Evolutionary conservation across 768 basidiomycete species (phyloP).

Genomic region (Coprinellus micaceus): DNA sequence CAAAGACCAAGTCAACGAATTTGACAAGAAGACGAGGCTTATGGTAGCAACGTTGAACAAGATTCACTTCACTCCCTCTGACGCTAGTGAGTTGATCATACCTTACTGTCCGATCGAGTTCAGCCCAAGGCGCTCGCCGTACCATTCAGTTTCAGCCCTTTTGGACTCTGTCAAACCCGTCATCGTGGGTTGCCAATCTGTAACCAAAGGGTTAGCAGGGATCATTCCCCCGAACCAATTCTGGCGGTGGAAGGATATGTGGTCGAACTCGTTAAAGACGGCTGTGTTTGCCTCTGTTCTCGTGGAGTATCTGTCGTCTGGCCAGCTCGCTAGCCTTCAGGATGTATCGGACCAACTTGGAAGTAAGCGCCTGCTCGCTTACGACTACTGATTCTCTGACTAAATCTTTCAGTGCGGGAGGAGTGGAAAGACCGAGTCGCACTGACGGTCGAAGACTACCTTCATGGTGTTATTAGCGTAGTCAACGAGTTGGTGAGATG

Average conservation of each 20-base stretch:
- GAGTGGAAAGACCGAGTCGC: slow-evolving; percentile 67
- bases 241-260: slow-evolving; percentile 85
- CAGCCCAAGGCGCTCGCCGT: too few relatives aligned
- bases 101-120: too few relatives aligned
- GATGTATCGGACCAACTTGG: slow-evolving; percentile 55
- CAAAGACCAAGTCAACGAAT: slow-evolving; percentile 66
- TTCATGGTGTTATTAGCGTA: slow-evolving; percentile 73
- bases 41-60: slow-evolving; percentile 77
- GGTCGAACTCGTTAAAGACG: slow-evolving; percentile 65
- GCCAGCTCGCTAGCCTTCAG: slow-evolving; percentile 56
- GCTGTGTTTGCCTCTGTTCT: slow-evolving; percentile 65
- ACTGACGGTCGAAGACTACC: slow-evolving; percentile 72
- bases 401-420: slow-evolving; percentile 46
- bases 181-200: slow-evolving; percentile 51
- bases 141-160: slow-evolving; percentile 59
- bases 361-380: slow-evolving; percentile 44
- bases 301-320: slow-evolving; percentile 57
- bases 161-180: slow-evolving; percentile 55
- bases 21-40: slow-evolving; percentile 71
- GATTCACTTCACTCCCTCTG: slow-evolving; percentile 68
- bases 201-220: slow-evolving; percentile 46
- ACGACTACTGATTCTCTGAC: background rate
- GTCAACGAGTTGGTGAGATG: slow-evolving; percentile 77
- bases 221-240: slow-evolving; percentile 69
- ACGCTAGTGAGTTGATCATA: too few relatives aligned